phyloP scores from a whole-genome alignment of 257 asterid genomes.

The Catharanthus roseus region DNA sequence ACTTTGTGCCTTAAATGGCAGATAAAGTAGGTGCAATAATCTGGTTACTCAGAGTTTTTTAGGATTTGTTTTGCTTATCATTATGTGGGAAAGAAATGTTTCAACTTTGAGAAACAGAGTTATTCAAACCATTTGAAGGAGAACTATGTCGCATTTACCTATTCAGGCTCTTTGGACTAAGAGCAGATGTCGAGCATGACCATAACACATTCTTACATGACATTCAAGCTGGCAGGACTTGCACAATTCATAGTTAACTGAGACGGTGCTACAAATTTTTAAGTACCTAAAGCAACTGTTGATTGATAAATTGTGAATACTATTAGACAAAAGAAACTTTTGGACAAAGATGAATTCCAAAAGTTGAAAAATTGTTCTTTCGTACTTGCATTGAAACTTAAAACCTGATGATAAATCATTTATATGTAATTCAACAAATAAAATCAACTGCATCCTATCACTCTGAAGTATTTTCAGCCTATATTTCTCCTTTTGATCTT shows the following conservation, averaged over 20 bases:
- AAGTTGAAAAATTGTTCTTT: no score
- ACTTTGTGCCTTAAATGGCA: no score
- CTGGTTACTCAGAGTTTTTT: neutral
- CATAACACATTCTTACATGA: neutral
- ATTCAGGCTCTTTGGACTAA: neutral
- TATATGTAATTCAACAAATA: neutral
- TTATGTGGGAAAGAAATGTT: neutral
- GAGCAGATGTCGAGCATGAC: neutral
- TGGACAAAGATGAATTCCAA: neutral
- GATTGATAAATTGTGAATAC: neutral
- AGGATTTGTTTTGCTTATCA: neutral
- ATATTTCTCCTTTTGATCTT: neutral
- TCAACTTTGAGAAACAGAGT: neutral
- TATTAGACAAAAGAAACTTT: neutral
- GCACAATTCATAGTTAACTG: no score
- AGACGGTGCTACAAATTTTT: neutral
- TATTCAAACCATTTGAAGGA: neutral
- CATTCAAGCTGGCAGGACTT: no score
- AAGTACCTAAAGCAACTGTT: neutral
- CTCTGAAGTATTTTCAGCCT: neutral
- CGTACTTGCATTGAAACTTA: no score
- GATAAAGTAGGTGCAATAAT: no score
- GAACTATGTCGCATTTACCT: neutral
- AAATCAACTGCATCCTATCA: neutral
- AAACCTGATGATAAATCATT: neutral